Evolutionary conservation across 2,329 filamentous ascomycete species (phyloP), one percentile per base, ranked within the genome.

Genomic region (Raffaelea albimanens): DNA sequence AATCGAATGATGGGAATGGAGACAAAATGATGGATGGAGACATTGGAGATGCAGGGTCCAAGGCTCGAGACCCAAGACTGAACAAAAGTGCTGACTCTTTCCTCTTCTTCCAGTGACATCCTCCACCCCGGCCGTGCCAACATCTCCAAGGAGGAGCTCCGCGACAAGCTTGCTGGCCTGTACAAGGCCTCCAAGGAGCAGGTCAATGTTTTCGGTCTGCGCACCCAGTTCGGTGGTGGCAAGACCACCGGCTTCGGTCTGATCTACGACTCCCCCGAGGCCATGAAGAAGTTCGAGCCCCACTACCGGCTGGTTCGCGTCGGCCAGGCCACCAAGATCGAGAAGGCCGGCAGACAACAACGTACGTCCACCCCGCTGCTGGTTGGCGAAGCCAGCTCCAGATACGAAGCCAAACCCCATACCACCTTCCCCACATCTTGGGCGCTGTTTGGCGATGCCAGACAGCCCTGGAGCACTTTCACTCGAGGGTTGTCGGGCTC

Each of bases 271-370:
- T 95, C 87, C 60, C 77, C 82, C 68, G 93, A 98, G 81, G 88
- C 90, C 65, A 84, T 98, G 84, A 96, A 96, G 87, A 97, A 97
- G 78, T 98, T 97, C 74, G 93, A 98, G 83, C 93, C 93, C 64
- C 85, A 85, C 75, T 96, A 96, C 85, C 85, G 93, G 73, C 83
- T 96, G 63, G 82, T 98, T 71, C 83, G 93, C 62, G 87, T 95
- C 68, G 93, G 91, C 68, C 78, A 87, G 63, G 91, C 88, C 66
- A 80, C 72, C 71, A 97, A 97, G 87, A 80, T 88, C 71, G 93
- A 98, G 86, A 91, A 90, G 79, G 82, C 93, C 64, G 88, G 83
- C 78, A 87, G 93, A 83, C 93, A 98, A 78, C 93, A 98, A 77
- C 90, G 93, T 96, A 90, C 68, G 91, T 94, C 61, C 18, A 10